Percentiles rank a stretch among this genome's conserved stretches.
Conservation (phyloP, 371 early-diverging fungal genomes). For the Sanchytrium tribonematis region DNA sequence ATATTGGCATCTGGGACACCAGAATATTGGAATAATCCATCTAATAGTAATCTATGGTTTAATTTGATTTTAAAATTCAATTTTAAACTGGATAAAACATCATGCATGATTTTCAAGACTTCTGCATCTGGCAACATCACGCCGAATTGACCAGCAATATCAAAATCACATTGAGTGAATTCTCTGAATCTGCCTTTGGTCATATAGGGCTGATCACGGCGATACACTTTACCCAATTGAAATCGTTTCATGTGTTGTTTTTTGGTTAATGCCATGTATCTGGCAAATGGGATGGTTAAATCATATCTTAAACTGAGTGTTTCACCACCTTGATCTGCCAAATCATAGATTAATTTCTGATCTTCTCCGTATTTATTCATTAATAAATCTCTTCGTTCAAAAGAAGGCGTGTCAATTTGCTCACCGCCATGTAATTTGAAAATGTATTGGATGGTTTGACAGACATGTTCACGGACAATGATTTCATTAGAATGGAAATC, state of each 20-base stretch:
- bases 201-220: constrained; percentile 95
- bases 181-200: constrained; percentile 95
- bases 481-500: constrained; percentile 85
- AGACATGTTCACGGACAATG: constrained; percentile 71
- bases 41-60: constrained; percentile 86
- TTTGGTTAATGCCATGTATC: constrained; percentile 77
- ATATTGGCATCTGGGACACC: constrained; percentile 68
- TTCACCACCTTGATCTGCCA: constrained; percentile 96
- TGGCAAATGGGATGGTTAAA: constrained; percentile 96
- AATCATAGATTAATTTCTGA: constrained; percentile 90
- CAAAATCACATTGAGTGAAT: constrained; percentile 98
- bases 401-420: constrained; percentile 96
- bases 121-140: constrained; percentile 94
- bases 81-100: constrained; percentile 34
- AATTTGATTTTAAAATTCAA: constrained; percentile 18
- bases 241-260: constrained; percentile 78
- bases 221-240: constrained; percentile 96
- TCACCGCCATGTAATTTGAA: constrained; percentile 92
- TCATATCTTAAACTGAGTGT: constrained; percentile 91
- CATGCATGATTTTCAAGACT: constrained; percentile 49
- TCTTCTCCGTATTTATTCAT: constrained; percentile 99
- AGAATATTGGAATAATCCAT: constrained; percentile 78
- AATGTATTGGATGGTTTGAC: constrained; percentile 45
- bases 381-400: constrained; percentile 92
- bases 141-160: constrained; percentile 86